phyloP scores from a whole-genome alignment of 345 rosid species.

The Raphanus raphanistrum region DNA sequence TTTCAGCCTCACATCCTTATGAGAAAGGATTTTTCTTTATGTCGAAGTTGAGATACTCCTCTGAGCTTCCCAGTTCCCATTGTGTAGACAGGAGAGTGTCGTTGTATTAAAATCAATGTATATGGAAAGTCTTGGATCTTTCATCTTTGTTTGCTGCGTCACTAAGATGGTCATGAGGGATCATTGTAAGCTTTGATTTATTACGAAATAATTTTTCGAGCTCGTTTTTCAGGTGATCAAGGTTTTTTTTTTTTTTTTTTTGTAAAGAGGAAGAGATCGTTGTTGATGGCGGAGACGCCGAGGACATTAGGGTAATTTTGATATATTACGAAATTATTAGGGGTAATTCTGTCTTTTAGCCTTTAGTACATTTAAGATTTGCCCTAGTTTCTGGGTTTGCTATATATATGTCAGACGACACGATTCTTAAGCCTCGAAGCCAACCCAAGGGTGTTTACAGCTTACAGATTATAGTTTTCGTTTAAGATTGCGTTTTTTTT shows the following conservation, averaged over 20 bases:
- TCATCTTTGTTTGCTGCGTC: neutral
- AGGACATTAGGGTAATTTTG: neutral
- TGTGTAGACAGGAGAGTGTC: no score
- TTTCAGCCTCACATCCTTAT: neutral
- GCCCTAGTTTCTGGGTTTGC: conserved; percentile 23
- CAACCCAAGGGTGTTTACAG: neutral
- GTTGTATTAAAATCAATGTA: no score
- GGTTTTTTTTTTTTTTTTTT: no score
- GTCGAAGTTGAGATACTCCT: no score
- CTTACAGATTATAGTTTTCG: neutral
- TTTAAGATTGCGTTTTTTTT: neutral
- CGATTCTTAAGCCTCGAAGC: neutral
- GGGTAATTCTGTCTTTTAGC: neutral
- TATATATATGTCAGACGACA: neutral
- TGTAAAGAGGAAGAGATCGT: neutral
- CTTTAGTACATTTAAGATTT: neutral
- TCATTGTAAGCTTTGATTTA: conserved; percentile 5
- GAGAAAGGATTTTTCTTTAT: neutral
- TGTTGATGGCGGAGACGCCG: conserved; percentile 20
- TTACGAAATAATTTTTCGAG: no score
- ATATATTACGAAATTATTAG: neutral
- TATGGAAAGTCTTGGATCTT: no score
- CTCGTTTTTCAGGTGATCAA: no score
- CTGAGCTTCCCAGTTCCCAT: no score
- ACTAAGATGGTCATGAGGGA: conserved; percentile 9